Evolutionary conservation across 1,284 basidiomycete species (phyloP).

Genomic region (Paramarasmius palmivorus): DNA sequence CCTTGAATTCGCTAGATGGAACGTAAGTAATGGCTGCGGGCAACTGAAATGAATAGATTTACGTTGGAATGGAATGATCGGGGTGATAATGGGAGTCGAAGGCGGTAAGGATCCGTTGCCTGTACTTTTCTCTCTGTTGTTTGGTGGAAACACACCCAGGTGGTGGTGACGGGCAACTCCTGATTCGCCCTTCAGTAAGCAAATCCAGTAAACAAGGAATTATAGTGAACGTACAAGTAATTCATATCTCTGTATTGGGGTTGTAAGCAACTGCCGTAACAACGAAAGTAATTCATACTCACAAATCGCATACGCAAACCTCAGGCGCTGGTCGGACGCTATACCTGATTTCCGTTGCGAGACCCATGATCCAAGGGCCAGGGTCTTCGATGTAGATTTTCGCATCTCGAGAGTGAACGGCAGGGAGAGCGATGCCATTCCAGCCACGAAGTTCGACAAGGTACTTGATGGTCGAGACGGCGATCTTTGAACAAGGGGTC

Average conservation of each 20-base stretch:
- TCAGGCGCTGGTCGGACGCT: conserved; percentile 75
- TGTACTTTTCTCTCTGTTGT: conserved; percentile 82
- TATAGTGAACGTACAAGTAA: conserved; percentile 63
- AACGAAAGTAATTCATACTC: conserved; percentile 33
- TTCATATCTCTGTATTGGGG: conserved; percentile 75
- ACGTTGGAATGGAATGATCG: conserved; percentile 80
- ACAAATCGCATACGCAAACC: conserved; percentile 91
- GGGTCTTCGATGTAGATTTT: conserved; percentile 89
- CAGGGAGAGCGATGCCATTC: conserved; percentile 84
- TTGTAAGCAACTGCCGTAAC: conserved; percentile 1
- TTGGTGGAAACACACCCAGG: conserved; percentile 79
- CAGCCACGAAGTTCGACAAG: conserved; percentile 93
- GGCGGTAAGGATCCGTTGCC: conserved; percentile 73
- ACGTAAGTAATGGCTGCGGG: conserved; percentile 7
- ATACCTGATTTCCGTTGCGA: conserved; percentile 85
- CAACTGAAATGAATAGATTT: conserved; percentile 18
- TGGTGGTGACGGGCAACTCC: conserved; percentile 79
- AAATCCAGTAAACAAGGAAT: too few relatives aligned
- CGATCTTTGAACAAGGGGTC: conserved; percentile 47
- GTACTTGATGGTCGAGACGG: conserved; percentile 88
- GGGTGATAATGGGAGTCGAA: conserved; percentile 86
- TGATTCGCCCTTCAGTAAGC: too few relatives aligned
- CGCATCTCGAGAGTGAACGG: conserved; percentile 88
- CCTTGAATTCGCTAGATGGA: conserved; percentile 81
- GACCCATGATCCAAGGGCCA: conserved; percentile 91